phyloP scores from a whole-genome alignment of 441 rosid genomes.

The California macrophylla region DNA sequence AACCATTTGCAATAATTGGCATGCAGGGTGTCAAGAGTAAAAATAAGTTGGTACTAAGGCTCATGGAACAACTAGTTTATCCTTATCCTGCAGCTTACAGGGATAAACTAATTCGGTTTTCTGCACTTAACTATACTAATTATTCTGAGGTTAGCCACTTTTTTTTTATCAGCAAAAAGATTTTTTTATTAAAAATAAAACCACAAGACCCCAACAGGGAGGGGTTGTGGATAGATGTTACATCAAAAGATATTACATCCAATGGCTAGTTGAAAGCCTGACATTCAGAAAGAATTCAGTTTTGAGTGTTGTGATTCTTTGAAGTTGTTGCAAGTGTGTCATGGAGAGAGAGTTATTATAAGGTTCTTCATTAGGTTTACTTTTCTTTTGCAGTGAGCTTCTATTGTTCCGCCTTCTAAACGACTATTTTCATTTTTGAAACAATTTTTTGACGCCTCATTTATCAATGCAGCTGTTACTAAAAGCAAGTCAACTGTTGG shows the following conservation, averaged over 20 bases:
- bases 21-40: slow-evolving; percentile 86
- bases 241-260: too few relatives aligned
- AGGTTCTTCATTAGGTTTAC: slow-evolving; percentile 7
- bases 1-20: slow-evolving; percentile 6
- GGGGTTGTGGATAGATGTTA: too few relatives aligned
- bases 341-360: background rate
- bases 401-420: background rate
- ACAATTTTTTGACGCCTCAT: slow-evolving; percentile 4
- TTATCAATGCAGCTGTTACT: slow-evolving; percentile 66
- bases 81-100: slow-evolving; percentile 98
- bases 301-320: background rate
- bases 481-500: slow-evolving; percentile 92
- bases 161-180: background rate
- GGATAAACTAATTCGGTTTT: slow-evolving; percentile 86
- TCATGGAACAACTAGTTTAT: slow-evolving; percentile 97
- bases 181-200: too few relatives aligned
- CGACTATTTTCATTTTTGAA: slow-evolving; percentile 1
- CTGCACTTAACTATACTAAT: slow-evolving; percentile 78
- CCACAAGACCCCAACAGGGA: too few relatives aligned
- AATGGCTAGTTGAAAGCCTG: too few relatives aligned
- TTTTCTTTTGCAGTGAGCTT: background rate
- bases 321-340: background rate
- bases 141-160: slow-evolving; percentile 75
- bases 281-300: background rate
- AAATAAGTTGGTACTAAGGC: slow-evolving; percentile 77